Evolutionary conservation across 129 eudicot genomes (phyloP).

Genomic region (Flaveria linearis): DNA sequence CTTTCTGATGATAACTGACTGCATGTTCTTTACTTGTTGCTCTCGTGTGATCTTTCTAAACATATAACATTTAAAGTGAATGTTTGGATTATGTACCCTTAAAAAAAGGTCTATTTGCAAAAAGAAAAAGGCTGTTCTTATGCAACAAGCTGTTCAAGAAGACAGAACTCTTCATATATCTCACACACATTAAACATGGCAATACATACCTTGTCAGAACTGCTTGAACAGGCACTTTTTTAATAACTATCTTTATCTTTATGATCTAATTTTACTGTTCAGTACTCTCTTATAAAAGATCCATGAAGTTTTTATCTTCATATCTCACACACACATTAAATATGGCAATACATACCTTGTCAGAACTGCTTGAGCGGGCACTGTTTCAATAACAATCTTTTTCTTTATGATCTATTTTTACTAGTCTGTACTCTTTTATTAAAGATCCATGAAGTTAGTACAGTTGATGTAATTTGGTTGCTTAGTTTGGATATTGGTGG

Average conservation of each 20-base stretch:
- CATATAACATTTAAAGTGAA: neutral
- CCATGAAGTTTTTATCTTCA: neutral
- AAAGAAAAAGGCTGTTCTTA: neutral
- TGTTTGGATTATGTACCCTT: neutral
- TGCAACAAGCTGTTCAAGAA: slow-evolving; percentile 6
- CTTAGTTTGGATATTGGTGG: slow-evolving; percentile 15
- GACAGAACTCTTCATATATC: neutral
- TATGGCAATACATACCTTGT: neutral
- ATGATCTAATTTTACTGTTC: slow-evolving; percentile 1
- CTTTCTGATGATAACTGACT: neutral
- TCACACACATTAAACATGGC: neutral
- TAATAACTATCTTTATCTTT: neutral
- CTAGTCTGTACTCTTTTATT: slow-evolving; percentile 6
- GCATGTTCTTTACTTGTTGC: neutral
- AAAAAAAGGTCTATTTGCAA: neutral
- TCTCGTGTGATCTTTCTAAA: neutral
- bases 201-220: neutral
- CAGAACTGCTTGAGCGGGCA: slow-evolving; percentile 17
- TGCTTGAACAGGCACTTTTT: slow-evolving; percentile 10
- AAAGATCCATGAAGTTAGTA: neutral
- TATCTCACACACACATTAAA: neutral
- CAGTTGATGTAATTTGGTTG: neutral
- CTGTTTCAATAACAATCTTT: neutral
- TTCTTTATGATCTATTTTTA: neutral
- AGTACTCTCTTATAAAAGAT: neutral